phyloP scores from a whole-genome alignment of 2,329 filamentous ascomycete genomes.

The Aurifilum marmelostoma region DNA sequence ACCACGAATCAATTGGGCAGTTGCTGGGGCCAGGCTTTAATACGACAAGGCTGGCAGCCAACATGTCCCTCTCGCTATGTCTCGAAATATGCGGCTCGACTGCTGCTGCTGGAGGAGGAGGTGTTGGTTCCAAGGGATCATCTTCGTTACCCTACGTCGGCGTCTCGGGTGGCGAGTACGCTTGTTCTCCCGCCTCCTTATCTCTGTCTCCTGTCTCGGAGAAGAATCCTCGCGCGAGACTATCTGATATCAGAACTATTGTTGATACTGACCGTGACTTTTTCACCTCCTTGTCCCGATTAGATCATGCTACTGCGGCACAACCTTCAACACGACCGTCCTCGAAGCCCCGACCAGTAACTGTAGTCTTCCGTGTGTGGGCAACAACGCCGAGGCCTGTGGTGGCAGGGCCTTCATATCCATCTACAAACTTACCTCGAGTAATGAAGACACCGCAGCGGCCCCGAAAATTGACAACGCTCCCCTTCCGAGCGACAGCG shows the following conservation, averaged over 20 bases:
- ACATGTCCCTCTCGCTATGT: conserved; percentile 18
- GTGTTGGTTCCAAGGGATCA: not conserved
- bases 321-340: conserved; percentile 8
- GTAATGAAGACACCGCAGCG: no score
- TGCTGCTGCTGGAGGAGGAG: not conserved
- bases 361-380: conserved; percentile 16
- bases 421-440: conserved; percentile 11
- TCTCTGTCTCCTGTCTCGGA: not conserved
- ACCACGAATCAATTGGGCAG: not conserved
- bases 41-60: not conserved
- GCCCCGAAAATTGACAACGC: not conserved
- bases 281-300: no score
- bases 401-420: conserved; percentile 14
- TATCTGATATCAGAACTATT: not conserved
- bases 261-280: not conserved
- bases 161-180: conserved; percentile 20
- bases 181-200: not conserved
- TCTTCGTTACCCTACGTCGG: conserved; percentile 15
- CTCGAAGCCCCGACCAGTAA: not conserved
- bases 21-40: conserved; percentile 16
- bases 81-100: conserved; percentile 12
- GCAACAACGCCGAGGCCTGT: conserved; percentile 16
- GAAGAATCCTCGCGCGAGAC: not conserved
- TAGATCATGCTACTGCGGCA: conserved; percentile 26
- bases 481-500: not conserved